These are phyloP conservation scores for Populus tomentosa DNA, from an alignment of 441 rosid species.

Conservation along the genomic window DNA sequence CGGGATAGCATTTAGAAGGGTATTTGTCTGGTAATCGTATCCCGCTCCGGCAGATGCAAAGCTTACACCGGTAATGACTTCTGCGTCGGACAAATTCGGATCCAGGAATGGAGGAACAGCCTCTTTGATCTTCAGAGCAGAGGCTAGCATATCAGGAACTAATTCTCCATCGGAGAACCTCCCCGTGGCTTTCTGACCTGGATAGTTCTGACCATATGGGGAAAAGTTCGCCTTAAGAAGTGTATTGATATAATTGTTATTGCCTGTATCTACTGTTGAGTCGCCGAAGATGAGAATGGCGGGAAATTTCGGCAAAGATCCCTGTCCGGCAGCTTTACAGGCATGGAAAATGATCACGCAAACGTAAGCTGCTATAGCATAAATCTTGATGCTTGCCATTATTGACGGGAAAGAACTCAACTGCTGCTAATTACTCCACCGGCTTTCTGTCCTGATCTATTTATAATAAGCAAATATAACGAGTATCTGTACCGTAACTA, in stretches of 20 bases:
- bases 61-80: slow-evolving; percentile 44
- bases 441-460: no score
- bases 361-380: no score
- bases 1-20: slow-evolving; percentile 19
- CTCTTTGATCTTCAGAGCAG: slow-evolving; percentile 37
- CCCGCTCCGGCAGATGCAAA: slow-evolving; percentile 64
- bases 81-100: slow-evolving; percentile 34
- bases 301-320: slow-evolving; percentile 21
- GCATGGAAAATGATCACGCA: no score
- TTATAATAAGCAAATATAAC: no score
- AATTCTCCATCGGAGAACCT: slow-evolving; percentile 46
- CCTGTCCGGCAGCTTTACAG: not conserved
- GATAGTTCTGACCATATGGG: slow-evolving; percentile 53
- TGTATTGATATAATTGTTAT: slow-evolving; percentile 45
- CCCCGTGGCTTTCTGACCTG: slow-evolving; percentile 11
- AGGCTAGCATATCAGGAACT: slow-evolving; percentile 35
- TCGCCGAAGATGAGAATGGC: slow-evolving; percentile 54
- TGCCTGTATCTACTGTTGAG: slow-evolving; percentile 55
- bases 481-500: no score
- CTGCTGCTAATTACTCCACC: no score
- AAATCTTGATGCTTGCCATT: no score
- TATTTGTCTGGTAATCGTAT: slow-evolving; percentile 43
- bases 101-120: slow-evolving; percentile 52
- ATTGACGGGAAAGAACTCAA: no score
- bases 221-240: slow-evolving; percentile 28